Percentiles rank a stretch among this genome's conserved stretches.
These are phyloP conservation scores for Priceomyces castillae DNA, from an alignment of 805 yeast genomes.

Conservation along the genomic window DNA sequence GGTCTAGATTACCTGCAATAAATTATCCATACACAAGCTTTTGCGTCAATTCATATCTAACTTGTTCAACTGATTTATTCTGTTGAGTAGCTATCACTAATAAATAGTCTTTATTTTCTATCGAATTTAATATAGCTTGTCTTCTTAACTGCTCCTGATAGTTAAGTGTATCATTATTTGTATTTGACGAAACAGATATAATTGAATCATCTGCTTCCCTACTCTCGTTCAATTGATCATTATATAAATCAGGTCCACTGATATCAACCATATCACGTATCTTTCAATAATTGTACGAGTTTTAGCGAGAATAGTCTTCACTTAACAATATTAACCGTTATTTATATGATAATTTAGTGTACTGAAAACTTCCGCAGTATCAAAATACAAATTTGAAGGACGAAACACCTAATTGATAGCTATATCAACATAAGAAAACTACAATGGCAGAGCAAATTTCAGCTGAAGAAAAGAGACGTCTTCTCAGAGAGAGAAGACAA, in stretches of 20 bases:
- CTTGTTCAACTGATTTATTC: conserved; percentile 43
- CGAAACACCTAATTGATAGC: not conserved
- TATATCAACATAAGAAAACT: not conserved
- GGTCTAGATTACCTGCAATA: not conserved
- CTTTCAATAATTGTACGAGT: not conserved
- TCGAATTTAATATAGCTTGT: conserved; percentile 36
- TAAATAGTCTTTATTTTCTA: conserved; percentile 38
- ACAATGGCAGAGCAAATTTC: conserved; percentile 3
- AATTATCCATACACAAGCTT: conserved; percentile 19
- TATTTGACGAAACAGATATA: not conserved
- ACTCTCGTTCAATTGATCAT: not conserved
- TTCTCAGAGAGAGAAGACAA: conserved; percentile 62
- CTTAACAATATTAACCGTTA: not conserved
- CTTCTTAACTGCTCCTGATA: conserved; percentile 28
- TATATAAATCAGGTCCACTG: not conserved
- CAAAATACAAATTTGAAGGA: not conserved
- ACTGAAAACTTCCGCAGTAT: not conserved
- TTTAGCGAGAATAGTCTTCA: not conserved
- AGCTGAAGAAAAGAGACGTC: conserved; percentile 56
- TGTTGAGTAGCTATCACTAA: conserved; percentile 40
- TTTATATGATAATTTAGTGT: no score
- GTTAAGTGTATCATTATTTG: conserved; percentile 12
- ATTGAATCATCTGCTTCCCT: not conserved
- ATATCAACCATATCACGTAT: not conserved
- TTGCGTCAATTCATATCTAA: conserved; percentile 37